Evolutionary conservation across 2,329 filamentous ascomycete species (phyloP), one percentile per base, ranked within the genome.

Genomic region (Elsinoe perseae): DNA sequence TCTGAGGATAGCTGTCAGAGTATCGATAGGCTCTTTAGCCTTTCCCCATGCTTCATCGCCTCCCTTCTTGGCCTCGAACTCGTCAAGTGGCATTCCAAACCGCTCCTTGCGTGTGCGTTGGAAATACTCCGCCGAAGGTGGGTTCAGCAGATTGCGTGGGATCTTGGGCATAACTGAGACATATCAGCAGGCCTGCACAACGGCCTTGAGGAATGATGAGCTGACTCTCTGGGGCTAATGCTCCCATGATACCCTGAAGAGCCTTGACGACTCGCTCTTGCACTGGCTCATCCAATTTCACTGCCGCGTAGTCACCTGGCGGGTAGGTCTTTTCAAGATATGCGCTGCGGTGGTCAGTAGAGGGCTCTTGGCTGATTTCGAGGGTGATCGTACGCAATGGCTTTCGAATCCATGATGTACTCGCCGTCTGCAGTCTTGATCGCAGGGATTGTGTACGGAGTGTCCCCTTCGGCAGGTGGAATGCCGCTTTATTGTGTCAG

Each of bases 361-460:
- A 75, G 14, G 30, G 6, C 9, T 20, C 10, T 14, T 1, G 1
- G 6, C 36, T 14, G 30, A 30, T 4, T 3, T 12, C 6, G 25
- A 8, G 30, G 4, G 25, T 18, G 16, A 16, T 73, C 73, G 12
- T 70, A 61, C 12, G 79, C 82, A 60, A 89, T 89, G 42, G 70
- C 69, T 59, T 70, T 72, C 1, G 82, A 85, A 65, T 89, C 84
- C 79, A 83, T 86, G 7, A 85, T 61, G 63, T 80, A 83, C 1
- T 66, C 77, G 16, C 80, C 81, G 48, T 83, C 77, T 0, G 77
- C 73, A 44, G 83, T 73, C 14, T 68, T 72, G 60, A 85, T 72
- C 1, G 80, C 72, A 0, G 84, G 84, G 56, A 77, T 77, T 10
- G 76, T 80, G 68, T 82, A 84, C 36, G 67, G 61, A 27, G 64